A percentile compares a stretch with the other conserved stretches of the same genome.
Evolutionary conservation across 208 protist species (phyloP).

Genomic region (Trypanosoma caninum): DNA sequence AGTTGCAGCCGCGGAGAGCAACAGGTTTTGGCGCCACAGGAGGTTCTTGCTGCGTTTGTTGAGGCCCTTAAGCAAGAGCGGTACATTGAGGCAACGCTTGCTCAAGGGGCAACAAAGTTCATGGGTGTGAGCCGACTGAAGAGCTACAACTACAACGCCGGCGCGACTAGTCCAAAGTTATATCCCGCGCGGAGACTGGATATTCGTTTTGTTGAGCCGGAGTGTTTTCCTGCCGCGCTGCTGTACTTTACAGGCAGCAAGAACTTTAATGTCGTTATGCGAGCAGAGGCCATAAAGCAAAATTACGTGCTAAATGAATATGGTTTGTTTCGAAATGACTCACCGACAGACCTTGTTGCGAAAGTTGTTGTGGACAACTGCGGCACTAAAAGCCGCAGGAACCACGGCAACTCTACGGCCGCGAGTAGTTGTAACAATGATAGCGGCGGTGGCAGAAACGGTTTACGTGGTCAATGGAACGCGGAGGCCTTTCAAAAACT

Average conservation of each 20-base stretch:
- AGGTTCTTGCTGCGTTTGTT: conserved; percentile 60
- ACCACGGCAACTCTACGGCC: too few species aligned
- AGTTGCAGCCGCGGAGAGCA: neutral
- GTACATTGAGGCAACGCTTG: conserved; percentile 81
- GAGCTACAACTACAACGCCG: conserved; percentile 28
- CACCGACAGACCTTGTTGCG: neutral
- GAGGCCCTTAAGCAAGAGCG: conserved; percentile 51
- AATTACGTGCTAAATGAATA: conserved; percentile 86
- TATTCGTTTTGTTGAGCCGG: conserved; percentile 80
- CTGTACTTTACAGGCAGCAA: conserved; percentile 94
- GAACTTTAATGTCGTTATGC: conserved; percentile 92
- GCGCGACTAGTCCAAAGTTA: conserved; percentile 15
- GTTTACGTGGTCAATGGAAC: conserved; percentile 22
- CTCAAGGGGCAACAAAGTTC: conserved; percentile 82
- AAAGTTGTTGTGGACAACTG: neutral
- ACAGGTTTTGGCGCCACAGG: conserved; percentile 21
- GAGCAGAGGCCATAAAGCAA: conserved; percentile 77
- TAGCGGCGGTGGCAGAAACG: neutral
- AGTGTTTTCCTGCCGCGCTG: conserved; percentile 78
- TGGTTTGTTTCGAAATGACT: conserved; percentile 62
- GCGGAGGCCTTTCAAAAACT: conserved; percentile 66
- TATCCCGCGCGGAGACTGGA: conserved; percentile 78
- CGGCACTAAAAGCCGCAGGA: neutral
- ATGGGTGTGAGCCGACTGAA: conserved; percentile 87
- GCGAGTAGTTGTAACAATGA: neutral